Evolutionary conservation across 2,329 filamentous ascomycete species (phyloP).

Genomic region (Aspergillus sp.): DNA sequence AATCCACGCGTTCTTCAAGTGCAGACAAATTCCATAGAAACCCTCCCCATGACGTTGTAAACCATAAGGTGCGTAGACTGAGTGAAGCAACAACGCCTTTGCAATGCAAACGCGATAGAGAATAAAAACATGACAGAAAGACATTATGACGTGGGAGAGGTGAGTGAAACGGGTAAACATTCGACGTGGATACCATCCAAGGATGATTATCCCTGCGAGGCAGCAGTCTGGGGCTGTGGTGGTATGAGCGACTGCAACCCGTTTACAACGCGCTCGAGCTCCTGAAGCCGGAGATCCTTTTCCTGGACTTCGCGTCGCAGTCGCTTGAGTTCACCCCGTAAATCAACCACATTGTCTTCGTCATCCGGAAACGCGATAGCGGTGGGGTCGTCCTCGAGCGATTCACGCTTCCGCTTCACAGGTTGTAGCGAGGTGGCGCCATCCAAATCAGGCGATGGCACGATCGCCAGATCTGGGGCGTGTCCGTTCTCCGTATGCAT

Average conservation of each 20-base stretch:
- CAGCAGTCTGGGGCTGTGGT: constrained; percentile 38
- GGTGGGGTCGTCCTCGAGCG: constrained; percentile 31
- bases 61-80: constrained; percentile 27
- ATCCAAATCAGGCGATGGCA: constrained; percentile 35
- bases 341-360: constrained; percentile 46
- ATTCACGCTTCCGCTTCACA: constrained; percentile 43
- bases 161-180: not conserved
- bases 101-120: constrained; percentile 35
- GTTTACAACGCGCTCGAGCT: constrained; percentile 45
- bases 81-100: constrained; percentile 35
- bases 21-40: constrained; percentile 30
- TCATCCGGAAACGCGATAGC: constrained; percentile 36
- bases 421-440: constrained; percentile 35
- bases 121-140: constrained; percentile 14
- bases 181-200: not conserved
- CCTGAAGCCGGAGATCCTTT: constrained; percentile 49
- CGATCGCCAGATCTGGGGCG: constrained; percentile 36
- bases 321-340: constrained; percentile 69
- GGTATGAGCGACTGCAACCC: constrained; percentile 44
- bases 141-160: constrained; percentile 6
- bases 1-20: constrained; percentile 29
- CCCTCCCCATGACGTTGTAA: constrained; percentile 26
- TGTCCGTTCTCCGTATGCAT: constrained; percentile 52
- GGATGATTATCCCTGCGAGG: constrained; percentile 23
- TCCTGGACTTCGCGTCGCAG: constrained; percentile 69